Evolutionary conservation across 2,329 filamentous ascomycete genomes (phyloP).

Genomic region (Penicillium sp.): DNA sequence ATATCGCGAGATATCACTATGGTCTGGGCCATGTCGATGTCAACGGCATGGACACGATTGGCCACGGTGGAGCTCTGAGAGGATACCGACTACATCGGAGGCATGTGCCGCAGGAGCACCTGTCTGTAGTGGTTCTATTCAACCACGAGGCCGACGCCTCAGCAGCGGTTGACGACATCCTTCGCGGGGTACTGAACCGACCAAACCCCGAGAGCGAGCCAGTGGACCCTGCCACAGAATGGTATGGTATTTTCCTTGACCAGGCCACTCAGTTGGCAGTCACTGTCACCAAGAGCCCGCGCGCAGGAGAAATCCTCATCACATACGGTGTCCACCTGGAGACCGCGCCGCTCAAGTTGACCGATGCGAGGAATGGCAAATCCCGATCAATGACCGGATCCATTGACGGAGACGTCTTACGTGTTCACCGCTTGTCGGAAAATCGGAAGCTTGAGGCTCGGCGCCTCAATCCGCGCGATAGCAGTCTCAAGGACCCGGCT

Average conservation of each 20-base stretch:
- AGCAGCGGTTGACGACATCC: constrained; percentile 30
- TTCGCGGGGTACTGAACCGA: constrained; percentile 33
- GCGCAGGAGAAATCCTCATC: constrained; percentile 31
- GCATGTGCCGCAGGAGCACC: constrained; percentile 36
- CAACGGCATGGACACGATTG: constrained; percentile 31
- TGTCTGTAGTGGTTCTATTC: constrained; percentile 45
- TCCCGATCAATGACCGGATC: constrained; percentile 26
- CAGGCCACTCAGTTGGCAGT: constrained; percentile 37
- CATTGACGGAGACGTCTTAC: constrained; percentile 34
- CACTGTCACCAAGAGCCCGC: constrained; percentile 25
- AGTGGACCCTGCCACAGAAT: constrained; percentile 23
- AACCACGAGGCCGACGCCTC: constrained; percentile 41
- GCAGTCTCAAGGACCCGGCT: constrained; percentile 6
- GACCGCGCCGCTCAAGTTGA: constrained; percentile 27
- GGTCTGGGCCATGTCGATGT: constrained; percentile 36
- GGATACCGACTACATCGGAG: constrained; percentile 43
- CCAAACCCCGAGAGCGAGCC: constrained; percentile 10
- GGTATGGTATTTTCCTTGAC: constrained; percentile 45
- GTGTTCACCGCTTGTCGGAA: constrained; percentile 30
- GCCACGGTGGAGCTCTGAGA: constrained; percentile 47
- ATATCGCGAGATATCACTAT: constrained; percentile 38
- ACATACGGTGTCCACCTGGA: constrained; percentile 30
- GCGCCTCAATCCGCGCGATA: constrained; percentile 20
- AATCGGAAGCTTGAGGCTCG: constrained; percentile 30
- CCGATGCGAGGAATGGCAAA: constrained; percentile 13